Percentiles rank a stretch among this genome's conserved stretches.
Conservation (phyloP, 1,284 basidiomycete genomes). For the Cerioporus squamosus region DNA sequence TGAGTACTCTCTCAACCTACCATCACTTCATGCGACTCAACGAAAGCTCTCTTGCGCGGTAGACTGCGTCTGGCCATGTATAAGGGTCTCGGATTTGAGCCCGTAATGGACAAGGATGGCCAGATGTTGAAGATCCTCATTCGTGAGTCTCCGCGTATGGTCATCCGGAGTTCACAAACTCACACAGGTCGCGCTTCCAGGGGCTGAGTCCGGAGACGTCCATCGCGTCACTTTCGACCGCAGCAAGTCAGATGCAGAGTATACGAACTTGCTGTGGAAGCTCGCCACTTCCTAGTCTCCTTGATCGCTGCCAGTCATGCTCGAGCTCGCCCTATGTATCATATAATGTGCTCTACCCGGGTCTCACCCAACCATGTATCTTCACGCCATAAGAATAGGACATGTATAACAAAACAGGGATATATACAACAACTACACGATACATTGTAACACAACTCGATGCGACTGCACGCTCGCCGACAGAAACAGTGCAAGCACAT, state of each 20-base stretch:
- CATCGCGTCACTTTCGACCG: slow-evolving; percentile 44
- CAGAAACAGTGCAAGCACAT: too few relatives aligned
- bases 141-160: slow-evolving; percentile 51
- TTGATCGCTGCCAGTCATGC: background rate
- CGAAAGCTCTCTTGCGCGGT: background rate
- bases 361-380: background rate
- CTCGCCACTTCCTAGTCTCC: slow-evolving; percentile 39
- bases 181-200: slow-evolving; percentile 37
- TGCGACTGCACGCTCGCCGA: background rate
- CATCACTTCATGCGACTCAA: too few relatives aligned
- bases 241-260: slow-evolving; percentile 36
- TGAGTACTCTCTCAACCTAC: slow-evolving; percentile 42
- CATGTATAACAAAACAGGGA: background rate
- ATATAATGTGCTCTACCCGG: background rate
- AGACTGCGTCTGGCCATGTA: slow-evolving; percentile 71
- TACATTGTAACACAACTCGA: slow-evolving; percentile 3
- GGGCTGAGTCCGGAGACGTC: slow-evolving; percentile 65
- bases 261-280: slow-evolving; percentile 56
- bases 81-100: slow-evolving; percentile 72
- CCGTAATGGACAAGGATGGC: slow-evolving; percentile 57
- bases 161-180: background rate
- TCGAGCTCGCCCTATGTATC: background rate
- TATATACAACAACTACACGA: slow-evolving; percentile 15
- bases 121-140: slow-evolving; percentile 64
- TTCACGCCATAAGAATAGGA: too few relatives aligned